These are phyloP conservation scores for Penicillium malachiteum DNA, from an alignment of 495 filamentous ascomycete species.

Conservation along the genomic window DNA sequence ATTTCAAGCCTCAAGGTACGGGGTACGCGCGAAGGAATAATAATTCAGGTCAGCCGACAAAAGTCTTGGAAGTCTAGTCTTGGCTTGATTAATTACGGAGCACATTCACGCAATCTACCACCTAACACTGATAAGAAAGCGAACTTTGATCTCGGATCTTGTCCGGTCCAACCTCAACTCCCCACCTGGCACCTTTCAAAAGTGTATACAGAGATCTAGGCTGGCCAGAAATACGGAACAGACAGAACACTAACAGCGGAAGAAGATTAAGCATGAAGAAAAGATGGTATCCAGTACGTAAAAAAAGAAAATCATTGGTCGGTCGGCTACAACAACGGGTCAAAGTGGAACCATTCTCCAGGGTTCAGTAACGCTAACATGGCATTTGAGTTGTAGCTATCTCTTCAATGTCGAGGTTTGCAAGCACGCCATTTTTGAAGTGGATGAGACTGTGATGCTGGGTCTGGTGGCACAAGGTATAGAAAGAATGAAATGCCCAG, in stretches of 20 bases:
- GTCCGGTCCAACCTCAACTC: neutral
- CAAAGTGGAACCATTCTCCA: neutral
- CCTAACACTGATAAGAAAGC: neutral
- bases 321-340: neutral
- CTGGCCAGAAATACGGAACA: neutral
- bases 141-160: neutral
- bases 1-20: no score
- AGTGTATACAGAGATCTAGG: neutral
- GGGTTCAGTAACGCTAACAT: neutral
- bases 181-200: neutral
- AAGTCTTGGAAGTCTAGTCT: no score
- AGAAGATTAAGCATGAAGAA: neutral
- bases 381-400: neutral
- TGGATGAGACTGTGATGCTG: neutral
- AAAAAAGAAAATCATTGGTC: neutral
- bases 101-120: neutral
- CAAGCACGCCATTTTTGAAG: constrained; percentile 6
- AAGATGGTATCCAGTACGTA: neutral
- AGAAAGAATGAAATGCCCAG: neutral
- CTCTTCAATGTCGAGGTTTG: neutral
- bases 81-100: neutral
- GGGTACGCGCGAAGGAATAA: no score
- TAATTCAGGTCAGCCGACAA: no score
- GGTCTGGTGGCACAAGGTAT: neutral
- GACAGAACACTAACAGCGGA: neutral